Evolutionary conservation across 768 basidiomycete species (phyloP), one percentile per base, ranked within the genome.

Genomic region (Trametopsis cervina): DNA sequence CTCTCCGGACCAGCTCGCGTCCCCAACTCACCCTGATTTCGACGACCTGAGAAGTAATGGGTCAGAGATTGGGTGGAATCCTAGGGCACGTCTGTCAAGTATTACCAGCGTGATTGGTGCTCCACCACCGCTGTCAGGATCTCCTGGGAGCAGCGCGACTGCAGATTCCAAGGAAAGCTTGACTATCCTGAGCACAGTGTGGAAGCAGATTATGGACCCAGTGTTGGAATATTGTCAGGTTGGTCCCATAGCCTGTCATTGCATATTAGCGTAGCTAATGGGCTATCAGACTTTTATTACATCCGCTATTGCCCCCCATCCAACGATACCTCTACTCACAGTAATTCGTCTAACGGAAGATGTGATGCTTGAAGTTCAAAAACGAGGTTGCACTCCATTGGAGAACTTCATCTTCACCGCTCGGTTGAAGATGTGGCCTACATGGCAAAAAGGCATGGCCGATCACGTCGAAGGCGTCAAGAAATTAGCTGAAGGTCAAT

Each of bases 181-280:
- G 54, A 69, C 74, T 9, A 73, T 68, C 10, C 65, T 85, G 24
- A 78, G 81, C 56, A 69, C 69, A 1, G 70, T 89, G 10, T 99
- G 94, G 93, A 95, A 92, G 63, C 86, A 89, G 60, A 78, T 96
- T 35, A 80, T 96, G 66, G 94, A 95, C 54, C 91, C 96, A 1
- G 86, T 88, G 4, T 67, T 95, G 50, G 86, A 89, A 46, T 96
- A 95, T 61, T 80, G 79, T 54, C 80, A 88, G 68, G 91, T 80
- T 60, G 29, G 44, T 36, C 27, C 46, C 4, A 37, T 38, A 40
- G 42, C 10, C n/a, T 52, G 39, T 40, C 12, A 46, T 17, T 42
- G 20, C 2, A 2, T 49, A 18, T 15, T 6, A 18, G 6, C 21
- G 12, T 24, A 25, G 13, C 4, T 46, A 26, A 37, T 22, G 38